Percentiles rank a stretch among this genome's conserved stretches.
phyloP scores from a whole-genome alignment of 106 monocot genomes.

The Ottelia alismoides region DNA sequence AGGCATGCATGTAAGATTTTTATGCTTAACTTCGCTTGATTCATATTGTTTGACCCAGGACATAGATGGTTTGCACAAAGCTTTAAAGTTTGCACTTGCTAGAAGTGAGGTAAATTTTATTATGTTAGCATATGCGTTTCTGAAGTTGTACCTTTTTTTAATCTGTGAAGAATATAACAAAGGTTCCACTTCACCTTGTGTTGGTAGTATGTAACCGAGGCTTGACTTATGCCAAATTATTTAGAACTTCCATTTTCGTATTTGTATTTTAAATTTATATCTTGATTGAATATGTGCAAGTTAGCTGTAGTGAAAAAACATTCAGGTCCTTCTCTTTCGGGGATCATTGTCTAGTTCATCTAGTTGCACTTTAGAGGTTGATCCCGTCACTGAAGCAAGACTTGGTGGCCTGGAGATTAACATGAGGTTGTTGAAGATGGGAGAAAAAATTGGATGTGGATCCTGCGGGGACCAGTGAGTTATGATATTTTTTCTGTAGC shows the following conservation, averaged over 20 bases:
- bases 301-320: too few species aligned
- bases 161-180: background rate
- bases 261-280: too few species aligned
- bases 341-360: constrained; percentile 44
- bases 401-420: constrained; percentile 62
- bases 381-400: constrained; percentile 24
- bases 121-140: background rate
- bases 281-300: too few species aligned
- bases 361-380: constrained; percentile 21
- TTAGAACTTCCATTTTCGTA: too few species aligned
- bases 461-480: constrained; percentile 83
- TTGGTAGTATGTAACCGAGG: background rate
- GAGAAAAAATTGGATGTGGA: constrained; percentile 65
- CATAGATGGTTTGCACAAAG: constrained; percentile 41
- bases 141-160: background rate
- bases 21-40: too few species aligned
- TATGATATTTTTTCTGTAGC: too few species aligned
- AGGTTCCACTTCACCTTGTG: background rate
- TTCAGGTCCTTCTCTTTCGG: constrained; percentile 4
- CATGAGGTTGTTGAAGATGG: constrained; percentile 39
- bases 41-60: constrained; percentile 31
- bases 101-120: constrained; percentile 50
- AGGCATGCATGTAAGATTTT: too few species aligned
- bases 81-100: constrained; percentile 26
- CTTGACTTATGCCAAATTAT: background rate